Evolutionary conservation across 306 rosid species (phyloP).

Genomic region (Trifolium fragiferum): DNA sequence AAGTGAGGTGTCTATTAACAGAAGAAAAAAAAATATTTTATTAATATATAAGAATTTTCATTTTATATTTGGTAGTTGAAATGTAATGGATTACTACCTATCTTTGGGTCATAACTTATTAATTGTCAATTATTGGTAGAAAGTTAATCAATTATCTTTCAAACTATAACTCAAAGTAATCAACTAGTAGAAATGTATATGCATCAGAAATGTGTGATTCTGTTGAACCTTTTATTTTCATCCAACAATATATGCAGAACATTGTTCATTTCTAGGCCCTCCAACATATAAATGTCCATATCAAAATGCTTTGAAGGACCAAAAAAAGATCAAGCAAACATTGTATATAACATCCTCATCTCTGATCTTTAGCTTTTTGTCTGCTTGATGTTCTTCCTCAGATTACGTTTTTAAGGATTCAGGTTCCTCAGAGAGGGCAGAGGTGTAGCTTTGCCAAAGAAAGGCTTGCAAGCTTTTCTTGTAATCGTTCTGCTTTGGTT

Average conservation of each 20-base stretch:
- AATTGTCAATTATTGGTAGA: not conserved
- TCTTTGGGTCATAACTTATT: not conserved
- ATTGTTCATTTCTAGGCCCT: slow-evolving; percentile 38
- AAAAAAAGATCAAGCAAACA: slow-evolving; percentile 33
- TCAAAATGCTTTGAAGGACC: slow-evolving; percentile 35
- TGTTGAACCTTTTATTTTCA: slow-evolving; percentile 30
- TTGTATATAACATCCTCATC: slow-evolving; percentile 28
- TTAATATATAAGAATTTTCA: too few relatives aligned
- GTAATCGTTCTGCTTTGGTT: slow-evolving; percentile 1
- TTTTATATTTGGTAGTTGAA: not conserved
- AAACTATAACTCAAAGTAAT: not conserved
- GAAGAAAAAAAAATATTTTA: too few relatives aligned
- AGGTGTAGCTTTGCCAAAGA: slow-evolving; percentile 5
- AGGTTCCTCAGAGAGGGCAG: slow-evolving; percentile 55
- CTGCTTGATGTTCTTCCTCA: slow-evolving; percentile 44
- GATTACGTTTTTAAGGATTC: slow-evolving; percentile 40
- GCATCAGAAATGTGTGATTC: not conserved
- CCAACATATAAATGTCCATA: slow-evolving; percentile 15
- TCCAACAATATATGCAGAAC: slow-evolving; percentile 34
- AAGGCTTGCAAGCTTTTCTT: slow-evolving; percentile 37
- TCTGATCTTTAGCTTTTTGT: slow-evolving; percentile 41
- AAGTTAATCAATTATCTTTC: not conserved
- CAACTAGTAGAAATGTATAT: too few relatives aligned
- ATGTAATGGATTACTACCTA: not conserved
- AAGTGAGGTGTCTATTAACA: not conserved